Conservation (phyloP, 176 grass and related monocot species). For the Otatea glauca region DNA sequence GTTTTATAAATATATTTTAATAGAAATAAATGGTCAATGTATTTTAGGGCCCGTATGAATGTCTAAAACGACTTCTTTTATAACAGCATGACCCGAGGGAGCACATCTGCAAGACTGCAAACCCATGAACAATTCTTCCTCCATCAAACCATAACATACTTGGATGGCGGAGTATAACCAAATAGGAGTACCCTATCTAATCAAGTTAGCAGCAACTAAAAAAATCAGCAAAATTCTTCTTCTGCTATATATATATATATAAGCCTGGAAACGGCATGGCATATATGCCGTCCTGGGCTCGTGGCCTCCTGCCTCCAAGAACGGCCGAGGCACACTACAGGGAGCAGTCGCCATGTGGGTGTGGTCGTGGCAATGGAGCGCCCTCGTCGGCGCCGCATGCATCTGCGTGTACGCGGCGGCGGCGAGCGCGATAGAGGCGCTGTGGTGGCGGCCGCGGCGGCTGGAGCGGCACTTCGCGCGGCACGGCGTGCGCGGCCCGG, state of each 20-base stretch:
- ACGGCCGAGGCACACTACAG: not conserved
- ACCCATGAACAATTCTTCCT: not conserved
- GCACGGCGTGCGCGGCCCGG: slow-evolving; percentile 76
- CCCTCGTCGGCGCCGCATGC: slow-evolving; percentile 41
- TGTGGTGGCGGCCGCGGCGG: slow-evolving; percentile 78
- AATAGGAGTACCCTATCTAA: not conserved
- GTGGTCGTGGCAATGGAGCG: slow-evolving; percentile 30
- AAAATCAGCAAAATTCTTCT: slow-evolving; percentile 9
- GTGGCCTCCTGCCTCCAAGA: slow-evolving; percentile 34
- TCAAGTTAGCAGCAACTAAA: not conserved
- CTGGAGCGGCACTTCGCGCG: slow-evolving; percentile 73
- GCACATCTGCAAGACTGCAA: no score
- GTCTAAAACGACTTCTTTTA: no score
- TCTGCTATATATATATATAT: slow-evolving; percentile 36
- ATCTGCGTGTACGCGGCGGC: slow-evolving; percentile 31
- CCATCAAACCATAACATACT: not conserved
- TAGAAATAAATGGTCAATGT: no score
- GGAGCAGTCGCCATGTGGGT: slow-evolving; percentile 19
- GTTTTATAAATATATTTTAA: no score
- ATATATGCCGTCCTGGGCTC: slow-evolving; percentile 34
- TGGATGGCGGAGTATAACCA: not conserved
- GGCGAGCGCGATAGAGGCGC: slow-evolving; percentile 57
- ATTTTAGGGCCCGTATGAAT: no score
- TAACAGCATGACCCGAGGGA: no score
- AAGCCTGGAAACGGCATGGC: slow-evolving; percentile 4